Conservation (phyloP, 345 rosid genomes). For the Eucalyptus cladocalyx region DNA sequence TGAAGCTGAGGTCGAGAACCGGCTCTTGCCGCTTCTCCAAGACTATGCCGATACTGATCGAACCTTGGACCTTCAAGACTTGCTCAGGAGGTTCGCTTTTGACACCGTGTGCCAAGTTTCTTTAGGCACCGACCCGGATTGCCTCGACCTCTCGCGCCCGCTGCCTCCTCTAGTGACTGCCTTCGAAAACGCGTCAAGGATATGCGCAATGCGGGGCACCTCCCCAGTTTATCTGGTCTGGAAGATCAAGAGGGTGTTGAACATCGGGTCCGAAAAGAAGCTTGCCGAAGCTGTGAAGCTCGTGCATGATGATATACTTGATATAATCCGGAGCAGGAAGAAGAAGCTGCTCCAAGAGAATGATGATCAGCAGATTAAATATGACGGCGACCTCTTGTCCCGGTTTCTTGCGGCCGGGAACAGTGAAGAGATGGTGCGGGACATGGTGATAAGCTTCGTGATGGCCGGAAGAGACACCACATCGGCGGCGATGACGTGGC, state of each 20-base stretch:
- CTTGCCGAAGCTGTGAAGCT: slow-evolving; percentile 25
- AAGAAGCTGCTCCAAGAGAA: neutral
- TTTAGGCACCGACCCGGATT: slow-evolving; percentile 38
- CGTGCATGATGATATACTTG: slow-evolving; percentile 15
- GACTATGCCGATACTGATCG: neutral
- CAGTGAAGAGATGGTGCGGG: slow-evolving; percentile 34
- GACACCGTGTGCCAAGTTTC: slow-evolving; percentile 41
- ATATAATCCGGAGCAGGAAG: slow-evolving; percentile 28
- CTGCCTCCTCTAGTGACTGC: slow-evolving; percentile 28
- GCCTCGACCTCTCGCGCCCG: slow-evolving; percentile 31
- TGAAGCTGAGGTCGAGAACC: slow-evolving; percentile 34
- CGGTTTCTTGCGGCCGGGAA: slow-evolving; percentile 30
- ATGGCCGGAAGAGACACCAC: slow-evolving; percentile 46
- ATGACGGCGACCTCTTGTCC: slow-evolving; percentile 30
- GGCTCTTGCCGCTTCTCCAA: slow-evolving; percentile 41
- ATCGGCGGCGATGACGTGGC: slow-evolving; percentile 41
- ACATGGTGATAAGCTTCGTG: slow-evolving; percentile 33
- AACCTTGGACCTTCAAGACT: slow-evolving; percentile 44
- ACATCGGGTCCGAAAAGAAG: slow-evolving; percentile 45
- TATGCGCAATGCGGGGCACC: slow-evolving; percentile 43
- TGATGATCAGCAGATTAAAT: neutral
- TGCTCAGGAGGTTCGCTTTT: slow-evolving; percentile 45
- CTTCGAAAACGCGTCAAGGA: slow-evolving; percentile 42
- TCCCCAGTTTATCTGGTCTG: slow-evolving; percentile 40
- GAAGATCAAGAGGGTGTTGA: slow-evolving; percentile 47